Evolutionary conservation across 2,329 filamentous ascomycete genomes (phyloP).

Genomic region (Coniochaeta ligniaria): DNA sequence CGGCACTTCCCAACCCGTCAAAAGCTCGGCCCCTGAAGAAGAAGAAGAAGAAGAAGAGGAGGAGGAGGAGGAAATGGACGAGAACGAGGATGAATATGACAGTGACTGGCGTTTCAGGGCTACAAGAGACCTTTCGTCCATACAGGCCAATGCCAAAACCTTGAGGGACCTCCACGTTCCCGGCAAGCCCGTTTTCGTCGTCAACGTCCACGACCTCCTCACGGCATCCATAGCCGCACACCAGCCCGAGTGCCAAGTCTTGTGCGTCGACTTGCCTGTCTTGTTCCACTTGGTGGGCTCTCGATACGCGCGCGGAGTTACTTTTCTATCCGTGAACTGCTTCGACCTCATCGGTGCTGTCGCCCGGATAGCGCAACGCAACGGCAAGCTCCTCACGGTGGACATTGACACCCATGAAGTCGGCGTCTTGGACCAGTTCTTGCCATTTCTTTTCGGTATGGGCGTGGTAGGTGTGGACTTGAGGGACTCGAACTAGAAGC

Average conservation of each 20-base stretch:
- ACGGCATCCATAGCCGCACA: conserved; percentile 30
- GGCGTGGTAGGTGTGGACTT: background rate
- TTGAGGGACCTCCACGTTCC: conserved; percentile 32
- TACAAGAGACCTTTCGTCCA: background rate
- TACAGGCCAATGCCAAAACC: conserved; percentile 10
- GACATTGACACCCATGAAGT: background rate
- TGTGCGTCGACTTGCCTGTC: conserved; percentile 36
- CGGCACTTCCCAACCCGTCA: no score
- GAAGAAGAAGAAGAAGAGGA: no score
- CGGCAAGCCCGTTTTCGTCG: conserved; percentile 33
- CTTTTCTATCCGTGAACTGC: conserved; percentile 25
- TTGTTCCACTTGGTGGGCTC: conserved; percentile 35
- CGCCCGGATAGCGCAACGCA: background rate
- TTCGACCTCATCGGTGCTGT: background rate
- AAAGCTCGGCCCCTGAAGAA: no score
- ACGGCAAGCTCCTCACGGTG: background rate
- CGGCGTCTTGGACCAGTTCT: background rate
- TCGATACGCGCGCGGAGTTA: conserved; percentile 22
- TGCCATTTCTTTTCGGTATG: background rate
- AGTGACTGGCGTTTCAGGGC: no score
- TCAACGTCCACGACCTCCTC: conserved; percentile 40
- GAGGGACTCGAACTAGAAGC: background rate
- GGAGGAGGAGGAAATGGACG: background rate
- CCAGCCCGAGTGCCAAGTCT: conserved; percentile 20
- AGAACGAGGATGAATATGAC: background rate